Conservation (phyloP, 495 filamentous ascomycete genomes). For the Xylaria longipes region DNA sequence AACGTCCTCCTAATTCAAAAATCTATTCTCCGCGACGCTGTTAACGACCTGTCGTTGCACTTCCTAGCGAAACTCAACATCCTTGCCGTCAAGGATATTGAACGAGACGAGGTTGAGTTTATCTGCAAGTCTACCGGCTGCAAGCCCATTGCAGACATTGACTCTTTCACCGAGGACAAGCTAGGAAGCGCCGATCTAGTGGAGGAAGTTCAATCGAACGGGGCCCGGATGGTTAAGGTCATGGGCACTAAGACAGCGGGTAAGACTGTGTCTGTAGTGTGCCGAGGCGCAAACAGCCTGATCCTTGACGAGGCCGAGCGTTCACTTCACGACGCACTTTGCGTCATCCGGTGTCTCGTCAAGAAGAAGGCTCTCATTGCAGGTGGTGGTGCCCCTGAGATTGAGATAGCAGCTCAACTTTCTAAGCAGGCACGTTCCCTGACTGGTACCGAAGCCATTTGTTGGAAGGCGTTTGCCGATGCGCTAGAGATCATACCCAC, state of each 20-base stretch:
- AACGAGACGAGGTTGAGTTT: constrained; percentile 98
- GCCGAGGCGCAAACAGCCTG: constrained; percentile 89
- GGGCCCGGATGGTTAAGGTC: constrained; percentile 91
- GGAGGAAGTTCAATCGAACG: constrained; percentile 87
- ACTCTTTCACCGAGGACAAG: constrained; percentile 99
- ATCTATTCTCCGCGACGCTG: constrained; percentile 94
- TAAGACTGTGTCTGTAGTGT: constrained; percentile 92
- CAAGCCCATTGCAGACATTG: constrained; percentile 98
- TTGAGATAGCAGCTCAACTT: constrained; percentile 86
- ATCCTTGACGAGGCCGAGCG: constrained; percentile 98
- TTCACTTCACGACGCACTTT: constrained; percentile 93
- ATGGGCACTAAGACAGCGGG: constrained; percentile 82
- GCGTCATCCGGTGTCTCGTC: constrained; percentile 95
- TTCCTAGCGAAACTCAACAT: constrained; percentile 98
- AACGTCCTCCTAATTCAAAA: constrained; percentile 99
- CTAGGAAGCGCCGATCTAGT: constrained; percentile 94
- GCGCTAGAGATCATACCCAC: constrained; percentile 97
- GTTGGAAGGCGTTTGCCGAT: constrained; percentile 98
- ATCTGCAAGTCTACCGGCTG: constrained; percentile 97
- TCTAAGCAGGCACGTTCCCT: constrained; percentile 80
- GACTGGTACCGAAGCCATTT: constrained; percentile 91
- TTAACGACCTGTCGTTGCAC: constrained; percentile 96
- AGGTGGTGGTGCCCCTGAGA: constrained; percentile 94
- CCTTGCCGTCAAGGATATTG: constrained; percentile 93
- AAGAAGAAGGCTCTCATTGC: constrained; percentile 99